Evolutionary conservation across 208 protist genomes (phyloP).

Genomic region (Trypanosoma grayi): DNA sequence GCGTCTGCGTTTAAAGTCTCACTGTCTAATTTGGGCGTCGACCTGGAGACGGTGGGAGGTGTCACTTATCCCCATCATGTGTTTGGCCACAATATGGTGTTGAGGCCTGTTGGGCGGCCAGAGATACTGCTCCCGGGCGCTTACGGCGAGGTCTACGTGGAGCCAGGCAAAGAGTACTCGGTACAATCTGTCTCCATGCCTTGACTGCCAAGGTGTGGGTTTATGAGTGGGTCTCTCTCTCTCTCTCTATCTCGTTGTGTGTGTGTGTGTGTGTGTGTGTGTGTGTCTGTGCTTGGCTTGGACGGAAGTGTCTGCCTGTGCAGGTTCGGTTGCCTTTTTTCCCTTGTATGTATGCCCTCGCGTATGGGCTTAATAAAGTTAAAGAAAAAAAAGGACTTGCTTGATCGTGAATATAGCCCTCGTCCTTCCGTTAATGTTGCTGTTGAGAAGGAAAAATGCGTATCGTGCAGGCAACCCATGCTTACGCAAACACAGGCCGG

Average conservation of each 20-base stretch:
- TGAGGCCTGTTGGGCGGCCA: constrained; percentile 28
- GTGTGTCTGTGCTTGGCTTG: too few species aligned
- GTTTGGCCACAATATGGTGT: constrained; percentile 42
- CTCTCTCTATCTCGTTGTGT: not conserved
- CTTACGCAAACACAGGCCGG: constrained; percentile 46
- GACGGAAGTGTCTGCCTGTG: too few species aligned
- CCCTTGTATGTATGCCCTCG: too few species aligned
- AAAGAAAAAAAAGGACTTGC: constrained; percentile 9
- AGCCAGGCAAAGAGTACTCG: constrained; percentile 24
- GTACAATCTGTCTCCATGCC: constrained; percentile 3
- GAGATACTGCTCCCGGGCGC: constrained; percentile 48
- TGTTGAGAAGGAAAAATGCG: constrained; percentile 3
- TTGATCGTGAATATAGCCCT: constrained; percentile 1
- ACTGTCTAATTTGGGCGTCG: constrained; percentile 30
- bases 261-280: constrained; percentile 1
- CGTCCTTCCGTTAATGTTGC: not conserved
- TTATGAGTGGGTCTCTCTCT: not conserved
- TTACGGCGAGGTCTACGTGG: constrained; percentile 48
- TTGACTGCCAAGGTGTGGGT: not conserved
- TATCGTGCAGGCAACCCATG: constrained; percentile 49
- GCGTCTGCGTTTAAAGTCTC: constrained; percentile 3
- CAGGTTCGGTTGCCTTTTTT: too few species aligned
- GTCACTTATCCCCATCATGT: constrained; percentile 68
- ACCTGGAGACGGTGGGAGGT: constrained; percentile 41
- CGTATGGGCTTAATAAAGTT: too few species aligned